Percentiles rank a stretch among this genome's conserved stretches.
Conservation (phyloP, 1,139 yeast species). For the Magnusiomyces starmeri region DNA sequence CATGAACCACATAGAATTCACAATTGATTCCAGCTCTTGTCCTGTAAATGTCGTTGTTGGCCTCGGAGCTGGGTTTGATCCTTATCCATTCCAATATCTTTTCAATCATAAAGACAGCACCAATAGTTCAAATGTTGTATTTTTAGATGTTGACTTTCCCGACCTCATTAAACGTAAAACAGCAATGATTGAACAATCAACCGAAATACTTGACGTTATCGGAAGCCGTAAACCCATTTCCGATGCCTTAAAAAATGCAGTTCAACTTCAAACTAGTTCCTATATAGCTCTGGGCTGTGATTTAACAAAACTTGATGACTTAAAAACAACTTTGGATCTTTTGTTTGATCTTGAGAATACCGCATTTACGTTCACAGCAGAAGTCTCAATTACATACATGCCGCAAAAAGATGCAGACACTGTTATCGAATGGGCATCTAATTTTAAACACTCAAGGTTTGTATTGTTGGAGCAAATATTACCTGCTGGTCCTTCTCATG, state of each 20-base stretch:
- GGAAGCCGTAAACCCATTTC: conserved; percentile 30
- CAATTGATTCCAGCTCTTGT: conserved; percentile 16
- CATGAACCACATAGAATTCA: conserved; percentile 42
- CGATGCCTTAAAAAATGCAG: conserved; percentile 16
- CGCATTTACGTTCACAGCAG: conserved; percentile 62
- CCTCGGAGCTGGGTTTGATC: conserved; percentile 68
- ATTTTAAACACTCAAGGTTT: conserved; percentile 50
- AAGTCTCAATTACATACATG: conserved; percentile 81
- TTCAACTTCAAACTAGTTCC: conserved; percentile 39
- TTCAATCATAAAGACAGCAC: conserved; percentile 30
- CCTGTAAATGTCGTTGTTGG: conserved; percentile 44
- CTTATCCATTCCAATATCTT: conserved; percentile 59
- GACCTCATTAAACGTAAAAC: conserved; percentile 53
- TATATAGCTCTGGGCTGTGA: conserved; percentile 70
- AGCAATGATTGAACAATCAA: conserved; percentile 43
- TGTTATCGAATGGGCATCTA: conserved; percentile 47
- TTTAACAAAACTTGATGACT: conserved; percentile 44
- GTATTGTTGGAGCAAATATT: conserved; percentile 64
- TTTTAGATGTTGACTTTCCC: conserved; percentile 71
- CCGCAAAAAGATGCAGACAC: conserved; percentile 58
- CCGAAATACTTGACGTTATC: conserved; percentile 43
- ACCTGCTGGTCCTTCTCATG: conserved; percentile 55
- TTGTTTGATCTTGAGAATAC: conserved; percentile 31
- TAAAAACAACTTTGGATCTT: conserved; percentile 36
- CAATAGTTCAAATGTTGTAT: conserved; percentile 35